Evolutionary conservation across 345 rosid species (phyloP).

Genomic region (Chamaenerion angustifolium): DNA sequence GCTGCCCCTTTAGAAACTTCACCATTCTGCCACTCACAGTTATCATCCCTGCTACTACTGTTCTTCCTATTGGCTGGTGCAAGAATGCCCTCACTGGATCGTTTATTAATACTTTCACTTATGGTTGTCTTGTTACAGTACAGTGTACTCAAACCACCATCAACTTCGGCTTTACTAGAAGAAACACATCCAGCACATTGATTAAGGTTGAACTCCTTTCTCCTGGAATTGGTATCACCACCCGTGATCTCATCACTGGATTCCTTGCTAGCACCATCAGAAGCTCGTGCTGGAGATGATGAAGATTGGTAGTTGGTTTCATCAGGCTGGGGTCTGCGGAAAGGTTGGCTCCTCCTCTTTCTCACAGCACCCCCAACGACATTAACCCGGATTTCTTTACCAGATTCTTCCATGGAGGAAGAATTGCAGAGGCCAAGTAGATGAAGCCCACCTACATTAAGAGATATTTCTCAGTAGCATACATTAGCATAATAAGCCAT

Average conservation of each 20-base stretch:
- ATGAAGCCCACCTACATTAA: background rate
- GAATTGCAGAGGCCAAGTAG: constrained; percentile 4
- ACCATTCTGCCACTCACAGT: constrained; percentile 19
- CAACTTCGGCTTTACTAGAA: constrained; percentile 25
- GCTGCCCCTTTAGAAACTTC: constrained; percentile 23
- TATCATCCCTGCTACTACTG: constrained; percentile 10
- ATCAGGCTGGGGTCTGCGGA: constrained; percentile 34
- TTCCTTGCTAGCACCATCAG: constrained; percentile 36
- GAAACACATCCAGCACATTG: constrained; percentile 32
- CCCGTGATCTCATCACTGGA: constrained; percentile 55
- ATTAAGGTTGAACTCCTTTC: constrained; percentile 63
- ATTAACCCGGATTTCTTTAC: constrained; percentile 15
- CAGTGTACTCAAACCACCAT: constrained; percentile 20
- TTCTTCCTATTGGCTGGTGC: constrained; percentile 63
- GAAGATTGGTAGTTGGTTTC: constrained; percentile 25
- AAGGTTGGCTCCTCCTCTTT: constrained; percentile 57
- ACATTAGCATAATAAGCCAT: background rate
- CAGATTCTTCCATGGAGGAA: constrained; percentile 39
- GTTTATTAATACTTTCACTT: constrained; percentile 22
- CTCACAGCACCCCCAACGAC: constrained; percentile 33
- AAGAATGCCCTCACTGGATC: constrained; percentile 59
- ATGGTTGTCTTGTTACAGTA: constrained; percentile 24
- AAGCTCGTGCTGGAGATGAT: constrained; percentile 26
- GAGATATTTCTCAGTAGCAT: background rate
- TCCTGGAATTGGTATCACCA: constrained; percentile 30